Evolutionary conservation across 352 stramenopile genomes (phyloP), one percentile per base, ranked within the genome.

Genomic region (Globisporangium middletonii): DNA sequence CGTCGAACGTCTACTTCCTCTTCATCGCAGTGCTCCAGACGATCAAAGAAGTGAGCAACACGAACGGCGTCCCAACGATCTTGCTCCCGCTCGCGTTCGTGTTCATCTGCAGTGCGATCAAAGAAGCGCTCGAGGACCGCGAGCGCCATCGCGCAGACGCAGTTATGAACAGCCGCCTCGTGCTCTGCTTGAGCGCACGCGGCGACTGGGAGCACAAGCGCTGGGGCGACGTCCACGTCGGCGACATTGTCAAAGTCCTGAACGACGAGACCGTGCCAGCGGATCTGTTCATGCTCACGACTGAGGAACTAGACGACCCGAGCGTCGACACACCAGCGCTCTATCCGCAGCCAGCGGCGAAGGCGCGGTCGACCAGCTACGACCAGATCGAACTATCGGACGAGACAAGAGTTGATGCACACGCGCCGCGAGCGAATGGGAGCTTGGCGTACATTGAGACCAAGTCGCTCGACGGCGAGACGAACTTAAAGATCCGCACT

Each of bases 1-100:
- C 83, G 47, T 89, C 80, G 30, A 94, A 94, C 55, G 45, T 89
- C 9, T 96, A 95, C 53, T 96, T 95, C 50, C 62, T 96, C 49
- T 86, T 94, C 47, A 91, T 96, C 55, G 78, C 84, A 7, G 63
- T 86, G 58, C 67, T 95, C 27, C 86, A 96, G 71, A 79, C 77
- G 15, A 90, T 95, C 58, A 77, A 75, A 50, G 71, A 86, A 57
- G 84, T 96, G 44, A 91, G 75, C 69, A 95, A 95, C 58, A 95
- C 86, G 45, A 86, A 69, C 45, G 86, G 86, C 43, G 78, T 95
- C 45, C 88, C 88, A 48, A 91, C 80, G 35, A 88, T 89, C 53
- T 45, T 89, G 50, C 54, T 94, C 48, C 80, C 83, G 43, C 68
- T 96, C 33, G 68, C 64, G 27, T 72, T 93, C 53, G 82, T 95